phyloP scores from a whole-genome alignment of 2,329 filamentous ascomycete species.

The Chaetomium olivaceum region DNA sequence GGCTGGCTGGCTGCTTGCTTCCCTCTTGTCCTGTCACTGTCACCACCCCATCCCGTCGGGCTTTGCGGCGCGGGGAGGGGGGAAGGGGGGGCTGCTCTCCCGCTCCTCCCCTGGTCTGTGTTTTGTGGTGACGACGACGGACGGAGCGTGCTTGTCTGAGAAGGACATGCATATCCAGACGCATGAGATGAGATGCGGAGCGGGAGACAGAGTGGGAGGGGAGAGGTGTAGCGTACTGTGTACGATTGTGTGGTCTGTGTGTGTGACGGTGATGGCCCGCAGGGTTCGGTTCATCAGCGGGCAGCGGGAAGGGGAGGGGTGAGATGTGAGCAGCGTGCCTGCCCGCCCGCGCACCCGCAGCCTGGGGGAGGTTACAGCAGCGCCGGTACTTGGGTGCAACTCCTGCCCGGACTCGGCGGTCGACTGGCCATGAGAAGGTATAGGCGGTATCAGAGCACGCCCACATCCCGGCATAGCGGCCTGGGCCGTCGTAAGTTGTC shows the following conservation, averaged over 20 bases:
- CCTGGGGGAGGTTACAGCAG: slow-evolving; percentile 2
- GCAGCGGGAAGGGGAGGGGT: neutral
- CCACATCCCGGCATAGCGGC: neutral
- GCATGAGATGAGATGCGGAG: neutral
- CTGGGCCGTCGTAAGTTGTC: slow-evolving; percentile 1
- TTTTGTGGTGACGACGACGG: neutral
- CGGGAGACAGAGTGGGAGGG: neutral
- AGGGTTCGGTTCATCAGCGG: neutral
- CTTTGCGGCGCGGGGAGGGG: neutral
- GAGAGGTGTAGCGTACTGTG: neutral
- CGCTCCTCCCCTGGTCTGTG: neutral
- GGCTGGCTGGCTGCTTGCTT: neutral
- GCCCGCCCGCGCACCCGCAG: neutral
- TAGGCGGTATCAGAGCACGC: neutral
- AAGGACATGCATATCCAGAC: neutral
- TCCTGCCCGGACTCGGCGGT: neutral
- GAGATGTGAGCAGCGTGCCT: neutral
- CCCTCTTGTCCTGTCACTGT: too few species aligned
- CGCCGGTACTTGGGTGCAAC: neutral
- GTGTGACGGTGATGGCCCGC: slow-evolving; percentile 1
- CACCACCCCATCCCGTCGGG: neutral
- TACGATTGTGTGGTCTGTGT: neutral
- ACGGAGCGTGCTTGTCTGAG: neutral
- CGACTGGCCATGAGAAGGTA: neutral
- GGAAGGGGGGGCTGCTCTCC: too few species aligned